Evolutionary conservation across 2,329 filamentous ascomycete genomes (phyloP), one percentile per base, ranked within the genome.

Genomic region (Bipolaris bicolor): DNA sequence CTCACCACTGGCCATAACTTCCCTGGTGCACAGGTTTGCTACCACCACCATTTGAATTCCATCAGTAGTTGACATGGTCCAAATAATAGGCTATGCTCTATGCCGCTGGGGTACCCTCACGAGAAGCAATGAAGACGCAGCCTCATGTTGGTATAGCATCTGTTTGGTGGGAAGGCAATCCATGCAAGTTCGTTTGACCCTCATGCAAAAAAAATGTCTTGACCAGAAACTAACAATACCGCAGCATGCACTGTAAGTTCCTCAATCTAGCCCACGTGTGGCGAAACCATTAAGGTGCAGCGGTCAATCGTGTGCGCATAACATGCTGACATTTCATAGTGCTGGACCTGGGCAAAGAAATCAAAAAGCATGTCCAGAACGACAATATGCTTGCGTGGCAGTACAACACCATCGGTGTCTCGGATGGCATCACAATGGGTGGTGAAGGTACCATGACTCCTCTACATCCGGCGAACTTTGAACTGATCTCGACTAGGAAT

Each of bases 161-260:
- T 5, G 91, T 97, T 4, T 97, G 93, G 93, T 98, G 93, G 93
- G 92, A 97, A 78, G 94, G 94, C 26, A 97, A 97, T 74, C 91
- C 94, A 36, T 97, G 93, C 86, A 97, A 97, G 88, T 91, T 78
- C 79, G 88, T 83, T 31, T 41, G 55, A 49, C 39, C 46, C 58
- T 11, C 34, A 13, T n/a, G 24, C 61, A 61, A 52, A 37, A 18
- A 18, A 58, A 60, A 63, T 58, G 26, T 11, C 10, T 13, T 31
- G 29, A 4, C 29, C 29, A 31, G 10, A 37, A 65, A 65, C 65
- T 74, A 43, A 74, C 55, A 34, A 26, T 49, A 22, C 6, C 64
- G 56, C 67, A 83, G 81, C 68, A 85, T 80, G 76, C 82, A 85
- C 67, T 76, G 76, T 78, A 70, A 71, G 76, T 73, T 57, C 34